These are phyloP conservation scores for Salicornia ramosissima DNA, from an alignment of 148 eudicot species.

Conservation along the genomic window DNA sequence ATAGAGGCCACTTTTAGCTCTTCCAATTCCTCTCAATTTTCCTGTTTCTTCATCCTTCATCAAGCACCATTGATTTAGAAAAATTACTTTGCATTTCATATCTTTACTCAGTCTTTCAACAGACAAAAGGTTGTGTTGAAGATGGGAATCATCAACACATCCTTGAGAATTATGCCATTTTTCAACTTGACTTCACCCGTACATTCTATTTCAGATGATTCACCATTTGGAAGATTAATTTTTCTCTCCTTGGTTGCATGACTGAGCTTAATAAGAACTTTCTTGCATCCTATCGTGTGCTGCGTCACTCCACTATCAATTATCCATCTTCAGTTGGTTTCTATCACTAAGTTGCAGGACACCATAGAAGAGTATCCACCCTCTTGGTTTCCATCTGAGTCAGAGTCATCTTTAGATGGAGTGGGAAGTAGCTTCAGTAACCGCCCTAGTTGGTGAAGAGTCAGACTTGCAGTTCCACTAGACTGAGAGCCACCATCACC, in stretches of 20 bases:
- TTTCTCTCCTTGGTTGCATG: too few species aligned
- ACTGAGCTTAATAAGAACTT: too few species aligned
- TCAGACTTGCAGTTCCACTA: background rate
- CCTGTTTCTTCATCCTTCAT: background rate
- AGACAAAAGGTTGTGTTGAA: background rate
- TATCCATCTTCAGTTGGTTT: background rate
- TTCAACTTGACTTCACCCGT: background rate
- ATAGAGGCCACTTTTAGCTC: background rate
- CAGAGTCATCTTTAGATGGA: background rate
- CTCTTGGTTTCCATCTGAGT: too few species aligned
- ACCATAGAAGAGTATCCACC: background rate
- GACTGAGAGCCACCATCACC: background rate
- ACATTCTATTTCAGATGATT: too few species aligned
- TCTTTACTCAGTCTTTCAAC: background rate
- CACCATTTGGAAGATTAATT: background rate
- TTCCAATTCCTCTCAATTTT: background rate
- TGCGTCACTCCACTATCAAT: background rate
- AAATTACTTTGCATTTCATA: background rate
- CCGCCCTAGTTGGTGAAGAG: background rate
- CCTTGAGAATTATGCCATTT: background rate
- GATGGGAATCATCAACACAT: background rate
- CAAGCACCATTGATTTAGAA: background rate
- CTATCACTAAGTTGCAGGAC: background rate
- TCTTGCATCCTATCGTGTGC: background rate
- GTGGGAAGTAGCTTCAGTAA: background rate